Base-by-base conservation (phyloP, 495 filamentous ascomycete genomes). In the Neurospora hispaniola region DNA sequence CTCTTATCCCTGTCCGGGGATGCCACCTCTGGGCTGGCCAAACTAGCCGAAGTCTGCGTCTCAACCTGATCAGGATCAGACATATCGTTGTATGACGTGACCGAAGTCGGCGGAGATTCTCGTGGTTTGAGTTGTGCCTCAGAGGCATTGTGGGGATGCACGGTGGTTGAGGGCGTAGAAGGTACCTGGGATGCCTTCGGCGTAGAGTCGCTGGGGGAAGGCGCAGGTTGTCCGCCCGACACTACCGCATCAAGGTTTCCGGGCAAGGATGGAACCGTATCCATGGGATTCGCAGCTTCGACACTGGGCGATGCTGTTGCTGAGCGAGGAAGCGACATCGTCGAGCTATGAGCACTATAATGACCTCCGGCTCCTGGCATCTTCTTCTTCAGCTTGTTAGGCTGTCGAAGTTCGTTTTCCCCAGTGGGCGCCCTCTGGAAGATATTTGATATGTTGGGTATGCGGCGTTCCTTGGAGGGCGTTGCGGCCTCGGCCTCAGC, bases 341-440 rank as follows among this genome's bases (percentile, higher is more conserved):
- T 89, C 8, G 94, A 98, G 73, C 93, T 96, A 73, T 97, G 92
- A 1, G 94, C 93, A 76, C 94, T 96, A 40, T 87, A 89, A 75
- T 92, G 93, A 20, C 89, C 84, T 76, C 91, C 92, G 20, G 89
- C 89, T 2, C 90, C 89, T 39, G 92, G 83, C 46, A 91, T 87
- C 82, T 92, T 94, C 82, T 98, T 98, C 78, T 87, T 90, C 74
- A 98, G 80, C 80, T 95, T 95, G 74, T 96, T 97, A 3, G 93
- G 91, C 77, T 90, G 90, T 66, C 91, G 88, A 71, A 86, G 88
- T 46, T 85, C 84, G 41, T 92, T 92, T 23, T 84, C 86, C 62
- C 85, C 85, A 20, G 81, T 84, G 3, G 91, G 90, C 16, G 92
- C 90, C 77, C 90, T 88, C 73, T 87, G 83, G 76, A 96, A 95